A percentile compares a stretch with the other conserved stretches of the same genome.
These are phyloP conservation scores for Begonia loranthoides DNA, from an alignment of 306 rosid genomes.

Conservation along the genomic window DNA sequence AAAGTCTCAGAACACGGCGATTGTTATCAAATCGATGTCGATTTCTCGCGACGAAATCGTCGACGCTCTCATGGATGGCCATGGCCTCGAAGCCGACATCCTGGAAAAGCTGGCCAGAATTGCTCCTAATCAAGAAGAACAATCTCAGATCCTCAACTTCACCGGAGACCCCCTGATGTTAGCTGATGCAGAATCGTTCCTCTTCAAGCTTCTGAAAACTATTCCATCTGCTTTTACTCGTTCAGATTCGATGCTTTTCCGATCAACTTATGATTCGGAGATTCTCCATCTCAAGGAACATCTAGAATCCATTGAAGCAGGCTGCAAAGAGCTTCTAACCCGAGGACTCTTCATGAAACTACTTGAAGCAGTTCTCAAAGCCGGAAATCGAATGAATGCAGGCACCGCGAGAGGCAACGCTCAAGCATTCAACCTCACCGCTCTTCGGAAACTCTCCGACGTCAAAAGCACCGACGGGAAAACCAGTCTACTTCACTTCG, in stretches of 20 bases:
- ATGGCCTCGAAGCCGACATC: constrained; percentile 47
- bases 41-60: constrained; percentile 45
- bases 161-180: constrained; percentile 46
- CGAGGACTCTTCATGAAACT: constrained; percentile 55
- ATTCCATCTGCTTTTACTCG: constrained; percentile 60
- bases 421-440: constrained; percentile 59
- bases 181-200: constrained; percentile 69
- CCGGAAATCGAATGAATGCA: constrained; percentile 78
- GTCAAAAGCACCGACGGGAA: constrained; percentile 71
- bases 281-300: constrained; percentile 41
- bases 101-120: constrained; percentile 72
- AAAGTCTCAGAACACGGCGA: constrained; percentile 68
- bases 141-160: constrained; percentile 42
- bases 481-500: constrained; percentile 58
- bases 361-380: constrained; percentile 79
- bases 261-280: constrained; percentile 43
- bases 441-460: constrained; percentile 62
- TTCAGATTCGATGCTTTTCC: constrained; percentile 62
- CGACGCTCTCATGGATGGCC: constrained; percentile 53
- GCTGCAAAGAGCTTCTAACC: constrained; percentile 53
- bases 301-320: constrained; percentile 43
- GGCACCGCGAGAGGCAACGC: constrained; percentile 83
- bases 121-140: constrained; percentile 61
- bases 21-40: constrained; percentile 50
- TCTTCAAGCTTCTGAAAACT: constrained; percentile 47